Base-by-base conservation (phyloP, 2,329 filamentous ascomycete genomes). In the Tothia fuscella region DNA sequence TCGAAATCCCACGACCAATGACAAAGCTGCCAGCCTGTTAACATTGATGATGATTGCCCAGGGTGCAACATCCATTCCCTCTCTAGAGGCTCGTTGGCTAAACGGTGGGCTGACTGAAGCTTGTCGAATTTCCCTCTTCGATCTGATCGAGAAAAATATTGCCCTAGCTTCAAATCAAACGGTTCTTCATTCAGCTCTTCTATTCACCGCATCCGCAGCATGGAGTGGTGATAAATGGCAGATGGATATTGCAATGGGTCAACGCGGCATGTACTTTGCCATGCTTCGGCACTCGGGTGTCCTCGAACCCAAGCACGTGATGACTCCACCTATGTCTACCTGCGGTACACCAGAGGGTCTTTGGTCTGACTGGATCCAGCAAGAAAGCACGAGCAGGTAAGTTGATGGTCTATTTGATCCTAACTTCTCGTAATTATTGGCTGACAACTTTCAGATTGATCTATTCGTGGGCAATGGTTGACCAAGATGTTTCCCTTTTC, bases 201-300 rank as follows among this genome's bases (percentile, higher is more conserved):
- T 83, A 3, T 82, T 82, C 54, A 80, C 74, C 2, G 69, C 78
- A 2, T 68, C 81, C 20, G 79, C 78, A 6, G 76, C 76, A 1
- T 84, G 80, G 80, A 80, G 78, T 53, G 80, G 80, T 34, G 79
- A 83, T 56, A 82, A 82, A 59, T 82, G 79, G 78, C 75, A 82
- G 49, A 83, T 82, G 78, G 78, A 83, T 51, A 81, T 82, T 48
- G 74, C 78, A 31, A 81, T 82, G 76, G 78, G 79, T 22, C 80
- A 82, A 56, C 70, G 78, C 36, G 76, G 76, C 44, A 82, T 82
- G 76, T 83, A 83, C 55, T 70, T 81, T 46, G 71, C 78, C 45
- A 83, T 83, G 79, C 61, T 83, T 17, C 72, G 77, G 50, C 77
- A 83, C 54, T 78, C 77, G 1, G 78, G 79, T 17, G 73, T 80